Conservation (phyloP, 257 asterid genomes). For the Voacanga thouarsii region DNA sequence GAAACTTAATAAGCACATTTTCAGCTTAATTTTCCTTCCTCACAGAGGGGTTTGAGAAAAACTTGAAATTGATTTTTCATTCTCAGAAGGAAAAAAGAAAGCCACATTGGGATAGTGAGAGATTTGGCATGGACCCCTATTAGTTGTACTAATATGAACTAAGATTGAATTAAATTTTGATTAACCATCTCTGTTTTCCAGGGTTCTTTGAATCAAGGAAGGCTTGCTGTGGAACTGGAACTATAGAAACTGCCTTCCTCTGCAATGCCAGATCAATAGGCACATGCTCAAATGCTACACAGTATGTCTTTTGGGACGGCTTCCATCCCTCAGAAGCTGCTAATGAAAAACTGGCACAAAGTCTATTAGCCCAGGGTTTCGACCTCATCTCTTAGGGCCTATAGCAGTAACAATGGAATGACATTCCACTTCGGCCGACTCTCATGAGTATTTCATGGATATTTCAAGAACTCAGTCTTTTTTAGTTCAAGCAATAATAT, state of each 20-base stretch:
- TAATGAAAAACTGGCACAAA: slow-evolving; percentile 63
- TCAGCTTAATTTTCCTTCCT: neutral
- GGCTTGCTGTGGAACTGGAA: slow-evolving; percentile 81
- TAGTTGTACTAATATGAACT: neutral
- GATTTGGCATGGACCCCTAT: neutral
- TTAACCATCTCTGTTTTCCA: slow-evolving; percentile 17
- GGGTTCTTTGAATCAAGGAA: slow-evolving; percentile 74
- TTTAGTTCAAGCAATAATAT: neutral
- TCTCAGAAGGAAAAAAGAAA: neutral
- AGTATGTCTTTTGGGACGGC: slow-evolving; percentile 78
- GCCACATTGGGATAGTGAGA: neutral
- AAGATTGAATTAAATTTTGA: neutral
- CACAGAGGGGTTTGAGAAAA: neutral
- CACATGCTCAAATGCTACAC: slow-evolving; percentile 76
- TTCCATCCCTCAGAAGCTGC: slow-evolving; percentile 76
- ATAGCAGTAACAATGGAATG: slow-evolving; percentile 5
- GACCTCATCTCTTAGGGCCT: slow-evolving; percentile 57
- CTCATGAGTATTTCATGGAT: slow-evolving; percentile 2
- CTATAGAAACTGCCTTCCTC: slow-evolving; percentile 54
- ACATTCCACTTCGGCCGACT: slow-evolving; percentile 15
- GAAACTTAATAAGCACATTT: neutral
- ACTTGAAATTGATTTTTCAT: neutral
- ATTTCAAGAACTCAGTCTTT: neutral
- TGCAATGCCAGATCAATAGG: slow-evolving; percentile 65
- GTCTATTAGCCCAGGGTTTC: slow-evolving; percentile 59